Percentiles rank a stretch among this genome's conserved stretches.
Conservation (phyloP, 2,329 filamentous ascomycete genomes). For the Trichoderma sp. region DNA sequence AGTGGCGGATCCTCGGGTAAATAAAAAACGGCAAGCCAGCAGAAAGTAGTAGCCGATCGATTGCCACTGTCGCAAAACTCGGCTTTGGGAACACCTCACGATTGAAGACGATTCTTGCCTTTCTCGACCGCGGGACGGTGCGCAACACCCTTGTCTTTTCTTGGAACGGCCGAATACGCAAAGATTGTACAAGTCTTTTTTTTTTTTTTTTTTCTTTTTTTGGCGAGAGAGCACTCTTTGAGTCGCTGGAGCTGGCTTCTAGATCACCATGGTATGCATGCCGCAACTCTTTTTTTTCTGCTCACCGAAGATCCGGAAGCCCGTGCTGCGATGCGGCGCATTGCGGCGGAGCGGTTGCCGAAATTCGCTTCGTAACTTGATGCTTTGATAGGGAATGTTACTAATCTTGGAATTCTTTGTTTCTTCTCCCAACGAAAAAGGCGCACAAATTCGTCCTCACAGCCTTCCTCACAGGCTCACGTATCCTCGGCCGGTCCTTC, state of each 20-base stretch:
- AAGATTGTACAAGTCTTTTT: not conserved
- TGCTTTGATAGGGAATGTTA: not conserved
- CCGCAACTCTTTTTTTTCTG: constrained; percentile 3
- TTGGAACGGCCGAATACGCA: not conserved
- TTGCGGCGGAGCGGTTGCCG: not conserved
- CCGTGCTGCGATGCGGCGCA: not conserved
- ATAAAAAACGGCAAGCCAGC: constrained; percentile 29
- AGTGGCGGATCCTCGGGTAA: constrained; percentile 35
- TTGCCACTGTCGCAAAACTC: constrained; percentile 24
- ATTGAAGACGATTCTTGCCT: not conserved
- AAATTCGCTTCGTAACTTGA: not conserved
- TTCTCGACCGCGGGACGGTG: constrained; percentile 8
- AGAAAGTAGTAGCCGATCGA: constrained; percentile 6
- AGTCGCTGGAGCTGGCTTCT: constrained; percentile 16
- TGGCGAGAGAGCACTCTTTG: not conserved
- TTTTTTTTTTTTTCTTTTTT: not conserved
- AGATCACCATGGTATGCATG: constrained; percentile 11
- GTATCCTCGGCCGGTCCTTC: constrained; percentile 91
- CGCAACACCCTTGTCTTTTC: not conserved
- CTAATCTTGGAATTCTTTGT: not conserved
- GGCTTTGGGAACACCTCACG: constrained; percentile 31
- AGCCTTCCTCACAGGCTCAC: constrained; percentile 85
- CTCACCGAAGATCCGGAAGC: constrained; percentile 1
- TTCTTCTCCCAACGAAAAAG: constrained; percentile 46
- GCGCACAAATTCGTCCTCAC: constrained; percentile 88